A percentile compares a stretch with the other conserved stretches of the same genome.
These are phyloP conservation scores for Calonectria henricotiae DNA, from an alignment of 2,329 filamentous ascomycete genomes.

Conservation along the genomic window DNA sequence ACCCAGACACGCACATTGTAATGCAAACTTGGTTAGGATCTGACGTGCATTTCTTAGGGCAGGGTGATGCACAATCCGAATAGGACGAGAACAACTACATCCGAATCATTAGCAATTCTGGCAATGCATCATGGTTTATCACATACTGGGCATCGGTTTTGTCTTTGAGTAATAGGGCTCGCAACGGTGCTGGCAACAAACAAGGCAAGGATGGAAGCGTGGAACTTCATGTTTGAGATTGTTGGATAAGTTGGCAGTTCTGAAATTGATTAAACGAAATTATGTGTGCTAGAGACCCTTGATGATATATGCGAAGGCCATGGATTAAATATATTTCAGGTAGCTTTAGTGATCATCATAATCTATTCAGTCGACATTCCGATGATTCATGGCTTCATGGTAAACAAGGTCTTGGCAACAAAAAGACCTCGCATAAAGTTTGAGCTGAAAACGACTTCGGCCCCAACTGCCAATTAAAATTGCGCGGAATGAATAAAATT, in stretches of 20 bases:
- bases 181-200: neutral
- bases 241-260: neutral
- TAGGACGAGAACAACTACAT: neutral
- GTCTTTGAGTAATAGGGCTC: neutral
- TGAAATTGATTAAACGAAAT: neutral
- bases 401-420: neutral
- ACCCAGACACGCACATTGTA: neutral
- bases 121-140: neutral
- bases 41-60: slow-evolving; percentile 1
- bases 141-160: neutral
- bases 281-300: neutral
- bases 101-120: neutral
- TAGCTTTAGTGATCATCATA: neutral
- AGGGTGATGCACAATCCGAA: slow-evolving; percentile 13
- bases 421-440: neutral
- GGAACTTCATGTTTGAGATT: neutral
- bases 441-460: neutral
- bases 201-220: neutral
- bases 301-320: too few species aligned
- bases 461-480: neutral
- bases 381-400: neutral
- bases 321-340: neutral
- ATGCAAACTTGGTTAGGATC: neutral
- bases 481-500: neutral
- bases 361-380: neutral